These are phyloP conservation scores for Candida sonorensis DNA, from an alignment of 805 yeast genomes.

Conservation along the genomic window DNA sequence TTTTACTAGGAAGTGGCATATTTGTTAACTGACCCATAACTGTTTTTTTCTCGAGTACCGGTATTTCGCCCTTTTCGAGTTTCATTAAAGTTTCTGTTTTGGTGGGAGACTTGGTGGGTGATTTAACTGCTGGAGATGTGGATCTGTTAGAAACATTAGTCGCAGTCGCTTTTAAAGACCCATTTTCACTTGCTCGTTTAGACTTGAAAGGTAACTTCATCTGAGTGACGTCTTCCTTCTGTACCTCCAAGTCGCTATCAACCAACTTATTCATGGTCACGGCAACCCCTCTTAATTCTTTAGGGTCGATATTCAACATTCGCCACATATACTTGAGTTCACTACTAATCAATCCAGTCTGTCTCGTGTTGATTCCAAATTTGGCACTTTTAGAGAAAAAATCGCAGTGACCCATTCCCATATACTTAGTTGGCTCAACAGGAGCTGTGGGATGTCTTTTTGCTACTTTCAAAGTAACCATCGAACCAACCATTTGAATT, in stretches of 20 bases:
- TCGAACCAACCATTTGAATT: constrained; percentile 44
- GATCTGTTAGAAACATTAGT: background rate
- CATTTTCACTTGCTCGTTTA: too few relatives aligned
- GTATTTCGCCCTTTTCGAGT: too few relatives aligned
- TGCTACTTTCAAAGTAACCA: constrained; percentile 60
- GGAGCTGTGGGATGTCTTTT: constrained; percentile 63
- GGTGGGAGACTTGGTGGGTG: too few relatives aligned
- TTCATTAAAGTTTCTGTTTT: background rate
- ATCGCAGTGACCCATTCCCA: constrained; percentile 84
- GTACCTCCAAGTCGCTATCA: constrained; percentile 23
- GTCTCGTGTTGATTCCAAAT: constrained; percentile 57
- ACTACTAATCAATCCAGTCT: constrained; percentile 51
- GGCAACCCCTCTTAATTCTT: constrained; percentile 74
- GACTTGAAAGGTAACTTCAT: constrained; percentile 28
- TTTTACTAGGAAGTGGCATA: constrained; percentile 1
- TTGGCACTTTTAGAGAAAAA: constrained; percentile 49
- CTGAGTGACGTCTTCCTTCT: constrained; percentile 20
- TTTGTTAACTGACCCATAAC: too few relatives aligned
- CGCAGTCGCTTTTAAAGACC: too few relatives aligned
- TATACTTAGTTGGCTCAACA: constrained; percentile 62
- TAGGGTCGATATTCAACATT: constrained; percentile 43
- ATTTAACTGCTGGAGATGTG: too few relatives aligned
- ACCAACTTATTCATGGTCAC: constrained; percentile 57
- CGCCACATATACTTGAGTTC: constrained; percentile 54
- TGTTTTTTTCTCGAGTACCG: too few relatives aligned